Conservation (phyloP, 257 asterid species). For the Handroanthus guayacan region DNA sequence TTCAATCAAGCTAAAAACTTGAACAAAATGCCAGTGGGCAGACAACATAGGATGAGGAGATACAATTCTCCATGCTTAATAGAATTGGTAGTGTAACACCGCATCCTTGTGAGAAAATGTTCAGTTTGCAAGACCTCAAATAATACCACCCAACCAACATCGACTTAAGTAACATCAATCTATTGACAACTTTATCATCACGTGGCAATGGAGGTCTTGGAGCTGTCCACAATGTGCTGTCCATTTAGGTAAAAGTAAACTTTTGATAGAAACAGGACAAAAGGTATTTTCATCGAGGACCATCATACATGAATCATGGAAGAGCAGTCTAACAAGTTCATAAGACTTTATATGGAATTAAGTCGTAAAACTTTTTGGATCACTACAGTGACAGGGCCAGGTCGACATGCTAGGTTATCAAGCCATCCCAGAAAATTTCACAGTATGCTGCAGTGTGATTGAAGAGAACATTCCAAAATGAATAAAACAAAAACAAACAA, state of each 20-base stretch:
- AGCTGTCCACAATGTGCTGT: not conserved
- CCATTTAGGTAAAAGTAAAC: not conserved
- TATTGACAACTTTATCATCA: not conserved
- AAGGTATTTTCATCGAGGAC: not conserved
- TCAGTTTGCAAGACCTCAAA: not conserved
- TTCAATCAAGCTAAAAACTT: not conserved
- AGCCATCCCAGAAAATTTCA: not conserved
- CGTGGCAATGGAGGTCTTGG: not conserved
- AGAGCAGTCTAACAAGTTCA: slow-evolving; percentile 1
- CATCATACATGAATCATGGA: not conserved
- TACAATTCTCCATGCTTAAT: not conserved
- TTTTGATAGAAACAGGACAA: not conserved
- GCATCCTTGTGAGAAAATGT: not conserved
- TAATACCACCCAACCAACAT: not conserved
- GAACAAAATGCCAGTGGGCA: not conserved
- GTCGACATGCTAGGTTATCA: not conserved
- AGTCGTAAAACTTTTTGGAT: not conserved
- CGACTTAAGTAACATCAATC: not conserved
- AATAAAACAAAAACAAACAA: too few species aligned
- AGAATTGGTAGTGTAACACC: not conserved
- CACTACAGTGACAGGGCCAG: not conserved
- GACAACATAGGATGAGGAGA: not conserved
- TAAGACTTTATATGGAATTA: not conserved
- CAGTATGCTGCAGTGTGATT: not conserved
- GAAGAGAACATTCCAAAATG: too few species aligned